Conservation (phyloP, 768 basidiomycete species). For the Lactarius indigo region DNA sequence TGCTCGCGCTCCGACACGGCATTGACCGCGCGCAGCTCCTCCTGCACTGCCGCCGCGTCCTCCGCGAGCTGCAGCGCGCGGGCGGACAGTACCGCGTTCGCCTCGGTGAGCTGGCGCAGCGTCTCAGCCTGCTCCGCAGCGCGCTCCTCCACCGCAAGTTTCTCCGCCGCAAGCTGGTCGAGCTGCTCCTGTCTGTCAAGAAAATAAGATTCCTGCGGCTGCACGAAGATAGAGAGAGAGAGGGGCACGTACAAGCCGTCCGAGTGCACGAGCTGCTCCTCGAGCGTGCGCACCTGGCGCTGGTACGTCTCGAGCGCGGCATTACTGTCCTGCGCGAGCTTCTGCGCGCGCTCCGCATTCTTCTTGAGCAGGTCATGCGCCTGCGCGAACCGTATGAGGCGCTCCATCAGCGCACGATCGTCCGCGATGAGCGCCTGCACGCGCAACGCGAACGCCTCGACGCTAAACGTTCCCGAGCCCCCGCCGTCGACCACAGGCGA, state of each 20-base stretch:
- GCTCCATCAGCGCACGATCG: constrained; percentile 79
- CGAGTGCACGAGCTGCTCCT: constrained; percentile 63
- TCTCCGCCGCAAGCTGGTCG: constrained; percentile 58
- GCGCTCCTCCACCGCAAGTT: constrained; percentile 62
- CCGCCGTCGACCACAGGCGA: constrained; percentile 16
- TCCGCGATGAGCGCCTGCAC: constrained; percentile 81
- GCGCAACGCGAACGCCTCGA: constrained; percentile 73
- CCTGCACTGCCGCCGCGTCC: constrained; percentile 62
- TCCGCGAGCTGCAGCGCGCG: constrained; percentile 67
- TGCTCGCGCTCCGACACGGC: constrained; percentile 66
- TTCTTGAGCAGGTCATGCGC: constrained; percentile 89
- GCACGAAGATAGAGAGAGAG: not conserved
- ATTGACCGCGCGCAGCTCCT: constrained; percentile 54
- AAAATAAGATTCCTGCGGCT: constrained; percentile 4
- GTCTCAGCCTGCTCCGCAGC: constrained; percentile 74
- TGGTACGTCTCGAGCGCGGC: constrained; percentile 84
- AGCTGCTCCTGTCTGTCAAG: constrained; percentile 61
- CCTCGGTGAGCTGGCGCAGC: constrained; percentile 67
- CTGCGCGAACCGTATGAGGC: constrained; percentile 79
- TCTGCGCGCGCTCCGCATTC: constrained; percentile 89
- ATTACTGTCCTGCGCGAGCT: constrained; percentile 80
- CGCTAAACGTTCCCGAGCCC: constrained; percentile 47
- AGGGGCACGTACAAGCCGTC: constrained; percentile 45
- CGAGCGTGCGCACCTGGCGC: constrained; percentile 76
- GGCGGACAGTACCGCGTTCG: constrained; percentile 74